These are phyloP conservation scores for Naganishia friedmannii DNA, from an alignment of 768 basidiomycete genomes.

Conservation along the genomic window DNA sequence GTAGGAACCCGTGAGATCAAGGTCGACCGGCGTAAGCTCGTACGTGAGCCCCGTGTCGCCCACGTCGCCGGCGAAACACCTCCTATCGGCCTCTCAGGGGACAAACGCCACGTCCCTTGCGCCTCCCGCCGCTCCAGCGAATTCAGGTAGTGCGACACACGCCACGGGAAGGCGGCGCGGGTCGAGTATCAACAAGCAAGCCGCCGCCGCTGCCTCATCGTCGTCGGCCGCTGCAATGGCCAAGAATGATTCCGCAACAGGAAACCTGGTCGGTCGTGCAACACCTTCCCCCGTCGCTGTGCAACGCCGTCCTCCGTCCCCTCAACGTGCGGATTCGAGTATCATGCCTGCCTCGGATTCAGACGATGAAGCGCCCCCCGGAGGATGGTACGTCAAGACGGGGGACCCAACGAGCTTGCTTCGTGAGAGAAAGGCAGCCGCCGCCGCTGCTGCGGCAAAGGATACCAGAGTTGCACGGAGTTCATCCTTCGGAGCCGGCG, in stretches of 20 bases:
- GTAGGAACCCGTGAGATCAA: constrained; percentile 26
- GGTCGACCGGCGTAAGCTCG: constrained; percentile 6
- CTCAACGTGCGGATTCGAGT: constrained; percentile 45
- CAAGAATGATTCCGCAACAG: no score
- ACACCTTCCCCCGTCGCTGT: background rate
- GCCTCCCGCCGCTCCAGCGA: background rate
- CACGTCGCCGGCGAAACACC: background rate
- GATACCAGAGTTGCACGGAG: background rate
- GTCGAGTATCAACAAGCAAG: background rate
- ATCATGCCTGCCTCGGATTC: constrained; percentile 51
- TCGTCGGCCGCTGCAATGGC: constrained; percentile 36
- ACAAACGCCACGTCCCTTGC: background rate
- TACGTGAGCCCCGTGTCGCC: constrained; percentile 7
- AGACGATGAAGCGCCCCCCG: constrained; percentile 48
- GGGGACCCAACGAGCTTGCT: constrained; percentile 27
- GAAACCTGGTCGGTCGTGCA: background rate
- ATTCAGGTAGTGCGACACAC: background rate
- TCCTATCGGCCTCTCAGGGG: background rate
- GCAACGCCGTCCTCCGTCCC: constrained; percentile 31
- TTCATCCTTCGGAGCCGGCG: constrained; percentile 4
- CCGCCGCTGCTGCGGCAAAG: background rate
- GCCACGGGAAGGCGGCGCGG: background rate
- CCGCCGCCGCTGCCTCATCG: no score
- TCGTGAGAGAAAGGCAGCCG: background rate
- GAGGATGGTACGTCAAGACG: constrained; percentile 48